A percentile compares a stretch with the other conserved stretches of the same genome.
Evolutionary conservation across 768 basidiomycete species (phyloP).

Genomic region (Mycena rosella): DNA sequence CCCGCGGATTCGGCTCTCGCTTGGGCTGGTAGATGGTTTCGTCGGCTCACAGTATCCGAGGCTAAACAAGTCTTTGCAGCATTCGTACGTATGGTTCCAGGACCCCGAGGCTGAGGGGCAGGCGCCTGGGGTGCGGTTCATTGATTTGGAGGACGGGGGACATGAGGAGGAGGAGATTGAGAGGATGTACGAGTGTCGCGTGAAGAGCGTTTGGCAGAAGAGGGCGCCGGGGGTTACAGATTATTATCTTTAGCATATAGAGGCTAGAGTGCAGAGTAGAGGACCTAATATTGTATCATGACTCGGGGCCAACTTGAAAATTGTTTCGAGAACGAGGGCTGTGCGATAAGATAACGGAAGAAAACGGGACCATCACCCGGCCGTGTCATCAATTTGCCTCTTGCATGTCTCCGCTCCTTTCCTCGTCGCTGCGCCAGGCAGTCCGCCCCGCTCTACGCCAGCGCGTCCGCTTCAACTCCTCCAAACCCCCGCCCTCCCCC

Average conservation of each 20-base stretch:
- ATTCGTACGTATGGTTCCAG: conserved; percentile 20
- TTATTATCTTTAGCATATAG: conserved; percentile 15
- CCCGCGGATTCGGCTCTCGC: conserved; percentile 9
- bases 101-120: not conserved
- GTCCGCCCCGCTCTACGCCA: conserved; percentile 47
- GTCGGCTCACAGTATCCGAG: not conserved
- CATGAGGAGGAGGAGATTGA: conserved; percentile 3
- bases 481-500: conserved; percentile 59
- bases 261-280: not conserved
- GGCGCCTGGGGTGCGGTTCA: conserved; percentile 1
- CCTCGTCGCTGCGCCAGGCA: conserved; percentile 34
- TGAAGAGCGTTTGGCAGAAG: conserved; percentile 3
- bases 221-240: conserved; percentile 20
- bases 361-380: not conserved
- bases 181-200: conserved; percentile 20
- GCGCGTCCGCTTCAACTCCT: conserved; percentile 57
- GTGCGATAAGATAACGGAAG: not conserved
- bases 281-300: no score
- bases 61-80: not conserved
- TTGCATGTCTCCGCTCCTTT: conserved; percentile 35
- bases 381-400: conserved; percentile 10
- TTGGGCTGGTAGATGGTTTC: conserved; percentile 7
- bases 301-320: no score
- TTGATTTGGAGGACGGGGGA: conserved; percentile 14
- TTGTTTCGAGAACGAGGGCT: not conserved